phyloP scores from a whole-genome alignment of 2,329 filamentous ascomycete genomes.

The Chaetothyriales sp. region DNA sequence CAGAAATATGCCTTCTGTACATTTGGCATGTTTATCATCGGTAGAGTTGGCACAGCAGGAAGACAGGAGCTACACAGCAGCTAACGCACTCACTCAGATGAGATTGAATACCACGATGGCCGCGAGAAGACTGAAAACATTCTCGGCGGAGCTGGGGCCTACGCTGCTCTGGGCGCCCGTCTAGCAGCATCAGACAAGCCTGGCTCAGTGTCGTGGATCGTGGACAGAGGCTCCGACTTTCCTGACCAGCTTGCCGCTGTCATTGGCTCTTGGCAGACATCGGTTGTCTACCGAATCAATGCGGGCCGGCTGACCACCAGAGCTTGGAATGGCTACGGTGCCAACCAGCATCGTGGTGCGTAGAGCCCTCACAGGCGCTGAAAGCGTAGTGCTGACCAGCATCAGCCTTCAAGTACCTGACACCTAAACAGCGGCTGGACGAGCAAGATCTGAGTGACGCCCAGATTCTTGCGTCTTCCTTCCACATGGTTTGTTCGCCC shows the following conservation, averaged over 20 bases:
- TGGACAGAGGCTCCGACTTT: conserved; percentile 83
- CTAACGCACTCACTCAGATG: conserved; percentile 44
- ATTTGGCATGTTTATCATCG: conserved; percentile 51
- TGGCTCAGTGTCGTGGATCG: conserved; percentile 71
- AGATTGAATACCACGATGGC: conserved; percentile 71
- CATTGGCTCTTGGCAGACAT: conserved; percentile 64
- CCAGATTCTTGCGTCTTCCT: conserved; percentile 59
- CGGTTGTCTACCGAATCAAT: conserved; percentile 54
- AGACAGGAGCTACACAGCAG: not conserved
- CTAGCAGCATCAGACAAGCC: conserved; percentile 68
- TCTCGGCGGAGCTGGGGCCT: conserved; percentile 79
- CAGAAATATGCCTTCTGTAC: conserved; percentile 35
- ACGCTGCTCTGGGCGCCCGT: conserved; percentile 74
- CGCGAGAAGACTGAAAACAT: conserved; percentile 57
- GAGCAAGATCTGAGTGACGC: conserved; percentile 53
- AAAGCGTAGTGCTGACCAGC: not conserved
- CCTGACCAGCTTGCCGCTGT: conserved; percentile 49
- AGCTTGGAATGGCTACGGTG: conserved; percentile 82
- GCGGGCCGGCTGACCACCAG: conserved; percentile 63
- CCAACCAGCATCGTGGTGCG: conserved; percentile 47
- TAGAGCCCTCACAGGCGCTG: not conserved
- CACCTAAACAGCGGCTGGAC: conserved; percentile 70
- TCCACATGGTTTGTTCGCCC: conserved; percentile 79
- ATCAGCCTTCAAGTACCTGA: conserved; percentile 71
- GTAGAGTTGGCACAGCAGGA: conserved; percentile 25